These are phyloP conservation scores for Mycosphaerella arachidis DNA, from an alignment of 2,329 filamentous ascomycete genomes.

Conservation along the genomic window DNA sequence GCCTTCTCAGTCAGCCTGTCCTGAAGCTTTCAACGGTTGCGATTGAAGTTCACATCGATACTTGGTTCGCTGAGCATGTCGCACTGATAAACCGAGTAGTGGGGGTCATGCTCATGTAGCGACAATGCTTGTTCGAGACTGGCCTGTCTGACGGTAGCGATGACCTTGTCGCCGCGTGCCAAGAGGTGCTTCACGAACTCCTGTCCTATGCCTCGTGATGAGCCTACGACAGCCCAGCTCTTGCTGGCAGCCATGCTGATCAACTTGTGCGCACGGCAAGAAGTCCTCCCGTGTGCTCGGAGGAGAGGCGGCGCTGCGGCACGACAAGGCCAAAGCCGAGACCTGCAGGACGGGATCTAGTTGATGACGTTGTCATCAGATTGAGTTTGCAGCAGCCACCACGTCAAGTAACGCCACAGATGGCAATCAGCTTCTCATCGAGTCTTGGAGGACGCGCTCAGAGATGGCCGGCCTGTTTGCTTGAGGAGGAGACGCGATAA, in stretches of 20 bases:
- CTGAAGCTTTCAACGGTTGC: neutral
- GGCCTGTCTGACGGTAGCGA: slow-evolving; percentile 48
- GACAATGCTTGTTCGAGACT: slow-evolving; percentile 4
- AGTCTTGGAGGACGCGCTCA: neutral
- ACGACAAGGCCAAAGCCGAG: neutral
- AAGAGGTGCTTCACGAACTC: slow-evolving; percentile 52
- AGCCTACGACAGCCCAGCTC: slow-evolving; percentile 46
- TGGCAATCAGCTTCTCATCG: neutral
- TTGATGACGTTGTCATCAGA: neutral
- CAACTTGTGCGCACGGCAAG: neutral
- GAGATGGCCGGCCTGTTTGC: neutral
- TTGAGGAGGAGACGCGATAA: neutral
- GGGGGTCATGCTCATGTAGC: slow-evolving; percentile 13
- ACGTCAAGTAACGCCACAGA: neutral
- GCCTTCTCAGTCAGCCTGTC: neutral
- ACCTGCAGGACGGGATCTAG: neutral
- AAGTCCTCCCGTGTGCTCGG: neutral
- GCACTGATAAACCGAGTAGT: slow-evolving; percentile 33
- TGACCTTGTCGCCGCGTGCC: slow-evolving; percentile 44
- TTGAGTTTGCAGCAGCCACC: neutral
- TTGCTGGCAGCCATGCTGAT: slow-evolving; percentile 18
- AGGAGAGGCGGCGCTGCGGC: neutral
- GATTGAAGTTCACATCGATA: slow-evolving; percentile 40
- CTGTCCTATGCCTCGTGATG: slow-evolving; percentile 47
- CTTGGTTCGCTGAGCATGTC: slow-evolving; percentile 52